phyloP scores from a whole-genome alignment of 164 flowering plant genomes.

The Stephania cephalantha region DNA sequence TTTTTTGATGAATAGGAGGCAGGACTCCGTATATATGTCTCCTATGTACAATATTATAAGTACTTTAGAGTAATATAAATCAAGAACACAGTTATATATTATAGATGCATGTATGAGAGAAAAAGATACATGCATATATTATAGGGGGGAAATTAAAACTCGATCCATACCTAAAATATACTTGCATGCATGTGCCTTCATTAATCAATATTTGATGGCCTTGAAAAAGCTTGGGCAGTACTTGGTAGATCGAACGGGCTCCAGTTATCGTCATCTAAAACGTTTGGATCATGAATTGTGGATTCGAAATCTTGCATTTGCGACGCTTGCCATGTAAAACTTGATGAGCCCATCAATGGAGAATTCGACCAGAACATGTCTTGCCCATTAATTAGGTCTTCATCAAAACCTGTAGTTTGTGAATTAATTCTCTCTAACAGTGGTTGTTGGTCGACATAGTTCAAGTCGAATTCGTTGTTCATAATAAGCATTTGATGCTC shows the following conservation, averaged over 20 bases:
- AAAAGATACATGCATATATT: not conserved
- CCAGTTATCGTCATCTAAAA: constrained; percentile 17
- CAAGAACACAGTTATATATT: too few species aligned
- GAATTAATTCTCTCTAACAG: not conserved
- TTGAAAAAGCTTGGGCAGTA: constrained; percentile 10
- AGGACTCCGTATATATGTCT: too few species aligned
- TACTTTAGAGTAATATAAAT: too few species aligned
- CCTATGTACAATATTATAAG: too few species aligned
- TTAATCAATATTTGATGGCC: constrained; percentile 1
- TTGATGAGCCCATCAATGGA: constrained; percentile 1
- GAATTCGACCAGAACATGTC: constrained; percentile 20
- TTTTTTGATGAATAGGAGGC: too few species aligned
- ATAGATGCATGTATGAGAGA: too few species aligned
- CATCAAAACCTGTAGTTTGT: constrained; percentile 2
- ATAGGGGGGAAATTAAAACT: not conserved
- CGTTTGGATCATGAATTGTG: constrained; percentile 5
- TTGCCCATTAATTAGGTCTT: constrained; percentile 4
- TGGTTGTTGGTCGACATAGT: constrained; percentile 15
- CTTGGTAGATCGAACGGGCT: constrained; percentile 18
- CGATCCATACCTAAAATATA: not conserved
- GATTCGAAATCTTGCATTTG: constrained; percentile 14
- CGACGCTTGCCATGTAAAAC: constrained; percentile 10
- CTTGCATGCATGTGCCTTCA: not conserved
- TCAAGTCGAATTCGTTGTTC: constrained; percentile 13
- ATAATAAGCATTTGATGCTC: constrained; percentile 13